Evolutionary conservation across 306 rosid species (phyloP).

Genomic region (Spatholobus suberectus): DNA sequence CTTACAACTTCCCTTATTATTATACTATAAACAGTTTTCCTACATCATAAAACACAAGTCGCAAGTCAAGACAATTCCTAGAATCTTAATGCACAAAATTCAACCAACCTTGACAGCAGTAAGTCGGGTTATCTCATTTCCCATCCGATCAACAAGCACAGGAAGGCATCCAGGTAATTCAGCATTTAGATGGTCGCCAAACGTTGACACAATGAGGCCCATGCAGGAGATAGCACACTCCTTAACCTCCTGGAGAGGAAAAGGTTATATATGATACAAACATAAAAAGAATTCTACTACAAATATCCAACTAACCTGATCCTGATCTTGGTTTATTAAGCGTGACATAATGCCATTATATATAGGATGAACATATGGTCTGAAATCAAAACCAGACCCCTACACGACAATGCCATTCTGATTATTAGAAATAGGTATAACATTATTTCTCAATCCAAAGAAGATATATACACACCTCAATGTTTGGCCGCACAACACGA

Average conservation of each 20-base stretch:
- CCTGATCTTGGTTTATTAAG: slow-evolving; percentile 99
- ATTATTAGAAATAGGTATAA: slow-evolving; percentile 38
- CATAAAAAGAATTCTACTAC: neutral
- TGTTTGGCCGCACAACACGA: slow-evolving; percentile 86
- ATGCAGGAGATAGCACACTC: slow-evolving; percentile 99
- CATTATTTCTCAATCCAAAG: slow-evolving; percentile 25
- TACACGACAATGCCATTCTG: slow-evolving; percentile 44
- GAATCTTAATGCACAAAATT: slow-evolving; percentile 30
- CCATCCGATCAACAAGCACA: slow-evolving; percentile 99
- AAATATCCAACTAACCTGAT: slow-evolving; percentile 77
- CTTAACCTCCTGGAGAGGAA: slow-evolving; percentile 85
- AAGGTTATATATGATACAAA: slow-evolving; percentile 38
- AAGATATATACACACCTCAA: slow-evolving; percentile 65
- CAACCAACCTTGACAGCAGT: slow-evolving; percentile 94
- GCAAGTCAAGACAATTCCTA: neutral
- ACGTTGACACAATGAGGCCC: slow-evolving; percentile 97
- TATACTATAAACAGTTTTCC: slow-evolving; percentile 2
- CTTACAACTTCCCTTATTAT: neutral
- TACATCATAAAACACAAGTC: neutral
- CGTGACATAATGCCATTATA: slow-evolving; percentile 96
- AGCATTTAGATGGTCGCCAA: slow-evolving; percentile 84
- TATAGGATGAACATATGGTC: slow-evolving; percentile 86
- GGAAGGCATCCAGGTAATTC: slow-evolving; percentile 95
- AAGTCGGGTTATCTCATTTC: slow-evolving; percentile 97
- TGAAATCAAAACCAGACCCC: slow-evolving; percentile 84